Base-by-base conservation (phyloP, 1,284 basidiomycete species). In the Somion occarium region DNA sequence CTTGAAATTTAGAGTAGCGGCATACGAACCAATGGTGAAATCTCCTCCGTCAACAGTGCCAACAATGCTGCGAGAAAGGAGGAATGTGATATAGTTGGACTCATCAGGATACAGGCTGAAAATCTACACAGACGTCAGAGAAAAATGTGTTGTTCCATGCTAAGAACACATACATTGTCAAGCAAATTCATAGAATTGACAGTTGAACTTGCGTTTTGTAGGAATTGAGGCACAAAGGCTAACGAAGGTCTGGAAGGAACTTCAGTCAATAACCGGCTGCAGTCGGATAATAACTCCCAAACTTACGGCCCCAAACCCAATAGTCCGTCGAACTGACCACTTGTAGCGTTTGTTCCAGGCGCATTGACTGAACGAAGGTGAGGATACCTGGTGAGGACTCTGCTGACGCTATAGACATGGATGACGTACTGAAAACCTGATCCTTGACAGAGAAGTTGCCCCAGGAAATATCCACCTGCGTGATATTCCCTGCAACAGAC, bases 281-380 rank as follows among this genome's bases (percentile, higher is more conserved):
- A n/a, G n/a, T n/a, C n/a, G n/a, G n/a, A n/a, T n/a, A n/a, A n/a
- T n/a, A n/a, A n/a, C n/a, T n/a, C n/a, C n/a, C n/a, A n/a, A 3
- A 37, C 53, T 54, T 15, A 54, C 53, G 50, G 44, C 25, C 53
- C 50, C 5, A 54, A n/a, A 23, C 53, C 53, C 7, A 54, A 38
- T 27, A 54, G 50, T 23, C 53, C 53, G 12, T 44, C 20, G 20
- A 47, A 34, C 25, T 39, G 44, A 1, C n/a, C 38, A 26, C n/a
- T 22, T 4, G 53, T 54, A 5, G 53, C 53, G 26, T 54, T 54
- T 11, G 43, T 51, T 12, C 52, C 52, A 19, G 43, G 44, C 3
- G 53, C 53, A 30, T 24, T 48, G 15, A 54, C 53, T 54, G 23
- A n/a, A 13, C 47, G 12, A 46, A 12, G 27, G 5, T 37, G n/a